Conservation (phyloP, 2,329 filamentous ascomycete species). For the Epicoccum sorghinum region DNA sequence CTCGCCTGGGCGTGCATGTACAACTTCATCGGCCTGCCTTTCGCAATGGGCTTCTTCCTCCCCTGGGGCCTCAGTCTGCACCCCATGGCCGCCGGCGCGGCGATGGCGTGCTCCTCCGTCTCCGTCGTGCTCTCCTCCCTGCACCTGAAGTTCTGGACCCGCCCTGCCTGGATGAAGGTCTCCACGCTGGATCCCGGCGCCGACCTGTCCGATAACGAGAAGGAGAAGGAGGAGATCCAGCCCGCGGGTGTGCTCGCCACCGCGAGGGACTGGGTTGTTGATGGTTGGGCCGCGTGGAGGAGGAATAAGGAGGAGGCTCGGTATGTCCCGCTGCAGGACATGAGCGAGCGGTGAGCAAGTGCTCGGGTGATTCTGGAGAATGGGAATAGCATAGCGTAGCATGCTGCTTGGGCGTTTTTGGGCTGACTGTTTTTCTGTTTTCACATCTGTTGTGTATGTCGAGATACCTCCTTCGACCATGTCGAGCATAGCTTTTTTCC, state of each 20-base stretch:
- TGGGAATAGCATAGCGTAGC: too few relatives aligned
- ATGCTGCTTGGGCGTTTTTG: too few relatives aligned
- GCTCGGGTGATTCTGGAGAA: too few relatives aligned
- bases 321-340: slow-evolving; percentile 55
- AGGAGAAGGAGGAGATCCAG: slow-evolving; percentile 30
- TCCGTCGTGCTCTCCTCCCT: slow-evolving; percentile 86
- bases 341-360: slow-evolving; percentile 38
- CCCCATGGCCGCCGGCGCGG: slow-evolving; percentile 91
- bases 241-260: slow-evolving; percentile 29
- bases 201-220: slow-evolving; percentile 35
- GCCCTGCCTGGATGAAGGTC: slow-evolving; percentile 86
- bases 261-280: slow-evolving; percentile 36
- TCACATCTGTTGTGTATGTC: too few relatives aligned
- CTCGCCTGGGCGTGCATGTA: slow-evolving; percentile 92
- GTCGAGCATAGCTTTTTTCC: background rate
- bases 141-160: slow-evolving; percentile 82
- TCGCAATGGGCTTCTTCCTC: slow-evolving; percentile 95
- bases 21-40: slow-evolving; percentile 88
- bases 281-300: slow-evolving; percentile 42
- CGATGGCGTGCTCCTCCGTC: slow-evolving; percentile 90
- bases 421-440: too few relatives aligned
- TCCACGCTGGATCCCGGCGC: slow-evolving; percentile 60
- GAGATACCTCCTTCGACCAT: background rate
- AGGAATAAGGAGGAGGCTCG: slow-evolving; percentile 48
- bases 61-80: slow-evolving; percentile 87